A percentile compares a stretch with the other conserved stretches of the same genome.
Conservation (phyloP, 163 green algal species). For the Coccomyxa subellipsoidea region DNA sequence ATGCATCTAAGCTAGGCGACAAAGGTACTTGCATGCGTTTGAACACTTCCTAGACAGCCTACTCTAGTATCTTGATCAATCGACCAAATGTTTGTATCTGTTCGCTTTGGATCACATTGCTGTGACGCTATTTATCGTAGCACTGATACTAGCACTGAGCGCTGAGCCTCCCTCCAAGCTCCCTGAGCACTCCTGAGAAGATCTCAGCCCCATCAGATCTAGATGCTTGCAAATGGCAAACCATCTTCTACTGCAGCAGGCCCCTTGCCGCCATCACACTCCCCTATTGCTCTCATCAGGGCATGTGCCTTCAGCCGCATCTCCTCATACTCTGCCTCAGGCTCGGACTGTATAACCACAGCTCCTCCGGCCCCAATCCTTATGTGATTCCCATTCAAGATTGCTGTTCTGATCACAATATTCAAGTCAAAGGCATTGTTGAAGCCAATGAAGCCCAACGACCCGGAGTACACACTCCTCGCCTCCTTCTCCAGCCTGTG, state of each 20-base stretch:
- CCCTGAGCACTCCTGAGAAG: no score
- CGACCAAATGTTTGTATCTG: no score
- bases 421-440: conserved; percentile 96
- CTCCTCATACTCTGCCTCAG: conserved; percentile 86
- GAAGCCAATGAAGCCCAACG: conserved; percentile 86
- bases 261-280: neutral
- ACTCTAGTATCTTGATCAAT: no score
- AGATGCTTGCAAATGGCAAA: neutral
- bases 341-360: conserved; percentile 60
- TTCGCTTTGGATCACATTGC: no score
- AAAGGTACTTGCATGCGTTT: no score
- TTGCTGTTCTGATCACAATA: conserved; percentile 95
- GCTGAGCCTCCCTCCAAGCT: no score
- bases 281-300: conserved; percentile 58
- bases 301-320: conserved; percentile 90
- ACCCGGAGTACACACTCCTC: conserved; percentile 89
- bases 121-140: no score
- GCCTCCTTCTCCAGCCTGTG: conserved; percentile 70
- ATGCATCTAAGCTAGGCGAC: no score
- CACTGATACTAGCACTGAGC: no score
- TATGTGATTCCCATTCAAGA: conserved; percentile 51
- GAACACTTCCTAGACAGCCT: no score
- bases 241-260: neutral
- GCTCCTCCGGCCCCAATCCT: conserved; percentile 92
- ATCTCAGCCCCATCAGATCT: no score